These are phyloP conservation scores for Ophiostoma sp. DNA, from an alignment of 2,329 filamentous ascomycete species.

Conservation along the genomic window DNA sequence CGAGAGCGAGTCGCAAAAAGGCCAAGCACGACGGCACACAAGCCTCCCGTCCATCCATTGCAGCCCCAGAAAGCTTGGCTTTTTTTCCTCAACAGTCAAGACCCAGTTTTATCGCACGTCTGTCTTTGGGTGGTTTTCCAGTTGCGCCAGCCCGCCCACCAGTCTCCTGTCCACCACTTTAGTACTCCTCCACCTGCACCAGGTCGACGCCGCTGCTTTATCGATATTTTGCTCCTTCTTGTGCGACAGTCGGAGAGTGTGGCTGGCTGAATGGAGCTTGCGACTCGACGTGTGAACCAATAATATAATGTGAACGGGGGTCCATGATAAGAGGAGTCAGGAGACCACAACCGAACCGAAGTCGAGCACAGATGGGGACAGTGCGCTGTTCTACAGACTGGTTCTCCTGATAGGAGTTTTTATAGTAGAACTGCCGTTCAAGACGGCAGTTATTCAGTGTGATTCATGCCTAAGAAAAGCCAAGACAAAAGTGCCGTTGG, in stretches of 20 bases:
- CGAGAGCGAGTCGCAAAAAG: not conserved
- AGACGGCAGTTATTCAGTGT: not conserved
- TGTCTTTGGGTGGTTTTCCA: not conserved
- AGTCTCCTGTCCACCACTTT: not conserved
- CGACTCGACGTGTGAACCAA: not conserved
- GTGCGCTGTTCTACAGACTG: not conserved
- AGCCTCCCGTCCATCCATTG: not conserved
- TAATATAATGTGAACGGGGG: not conserved
- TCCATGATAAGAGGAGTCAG: not conserved
- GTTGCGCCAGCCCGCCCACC: too few species aligned
- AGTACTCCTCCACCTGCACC: not conserved
- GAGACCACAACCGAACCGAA: not conserved
- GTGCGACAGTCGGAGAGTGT: not conserved
- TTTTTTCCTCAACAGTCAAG: not conserved
- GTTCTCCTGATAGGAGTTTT: not conserved
- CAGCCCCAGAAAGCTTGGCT: constrained; percentile 11
- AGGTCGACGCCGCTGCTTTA: not conserved
- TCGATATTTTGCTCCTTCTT: not conserved
- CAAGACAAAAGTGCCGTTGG: not conserved
- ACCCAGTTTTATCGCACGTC: not conserved
- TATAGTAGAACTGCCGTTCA: not conserved
- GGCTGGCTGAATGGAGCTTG: not conserved
- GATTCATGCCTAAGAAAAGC: not conserved
- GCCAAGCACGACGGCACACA: not conserved
- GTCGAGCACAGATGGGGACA: not conserved